phyloP scores from a whole-genome alignment of 306 rosid genomes.

The Sindora glabra region DNA sequence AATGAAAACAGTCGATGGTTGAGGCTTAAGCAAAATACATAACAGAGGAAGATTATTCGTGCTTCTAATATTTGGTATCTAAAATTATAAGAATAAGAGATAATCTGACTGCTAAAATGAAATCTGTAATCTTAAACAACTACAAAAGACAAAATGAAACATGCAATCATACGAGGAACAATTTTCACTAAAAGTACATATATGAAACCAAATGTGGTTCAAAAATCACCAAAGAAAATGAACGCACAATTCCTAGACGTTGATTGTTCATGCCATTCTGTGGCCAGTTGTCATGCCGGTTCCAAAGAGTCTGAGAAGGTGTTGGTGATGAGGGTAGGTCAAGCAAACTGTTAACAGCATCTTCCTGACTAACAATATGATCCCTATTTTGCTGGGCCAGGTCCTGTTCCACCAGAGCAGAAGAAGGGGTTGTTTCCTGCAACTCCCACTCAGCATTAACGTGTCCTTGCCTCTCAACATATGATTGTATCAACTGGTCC shows the following conservation, averaged over 20 bases:
- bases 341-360: constrained; percentile 34
- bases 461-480: constrained; percentile 79
- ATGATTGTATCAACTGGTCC: constrained; percentile 82
- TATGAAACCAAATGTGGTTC: not conserved
- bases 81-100: not conserved
- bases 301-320: constrained; percentile 63
- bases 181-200: not conserved
- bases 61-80: constrained; percentile 2
- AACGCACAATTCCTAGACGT: constrained; percentile 63
- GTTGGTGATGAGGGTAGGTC: constrained; percentile 47
- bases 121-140: not conserved
- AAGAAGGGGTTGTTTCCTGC: constrained; percentile 48
- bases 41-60: constrained; percentile 17
- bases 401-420: constrained; percentile 49
- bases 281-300: constrained; percentile 67
- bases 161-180: too few relatives aligned
- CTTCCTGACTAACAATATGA: constrained; percentile 36
- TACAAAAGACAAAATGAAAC: too few relatives aligned
- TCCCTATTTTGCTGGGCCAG: constrained; percentile 39
- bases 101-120: not conserved
- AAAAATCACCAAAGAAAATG: constrained; percentile 9
- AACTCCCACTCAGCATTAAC: constrained; percentile 67
- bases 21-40: constrained; percentile 13
- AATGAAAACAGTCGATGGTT: not conserved
- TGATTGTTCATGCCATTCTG: constrained; percentile 57